Percentiles rank a stretch among this genome's conserved stretches.
These are phyloP conservation scores for Eucommia ulmoides DNA, from an alignment of 257 asterid species.

Conservation along the genomic window DNA sequence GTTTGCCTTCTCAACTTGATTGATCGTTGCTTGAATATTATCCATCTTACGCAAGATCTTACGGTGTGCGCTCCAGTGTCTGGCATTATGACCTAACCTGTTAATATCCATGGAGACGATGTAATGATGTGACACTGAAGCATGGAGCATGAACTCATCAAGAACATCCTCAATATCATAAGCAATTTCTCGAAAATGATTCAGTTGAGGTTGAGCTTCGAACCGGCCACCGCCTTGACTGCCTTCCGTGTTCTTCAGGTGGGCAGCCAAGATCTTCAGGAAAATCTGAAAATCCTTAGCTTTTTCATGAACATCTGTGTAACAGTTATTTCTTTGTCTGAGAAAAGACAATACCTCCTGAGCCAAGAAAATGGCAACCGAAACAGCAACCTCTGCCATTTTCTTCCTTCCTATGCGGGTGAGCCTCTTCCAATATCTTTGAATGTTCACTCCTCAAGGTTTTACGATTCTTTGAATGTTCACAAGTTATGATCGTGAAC, in stretches of 20 bases:
- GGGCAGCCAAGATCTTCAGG: conserved; percentile 7
- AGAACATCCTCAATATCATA: conserved; percentile 19
- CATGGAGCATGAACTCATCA: conserved; percentile 16
- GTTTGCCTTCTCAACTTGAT: neutral
- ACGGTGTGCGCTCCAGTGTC: conserved; percentile 7
- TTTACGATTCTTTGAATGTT: too few species aligned
- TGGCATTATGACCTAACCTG: conserved; percentile 1
- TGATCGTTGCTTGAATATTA: conserved; percentile 5
- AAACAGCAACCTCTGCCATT: conserved; percentile 28
- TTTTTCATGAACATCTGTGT: neutral
- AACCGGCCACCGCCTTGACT: neutral
- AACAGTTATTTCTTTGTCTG: neutral
- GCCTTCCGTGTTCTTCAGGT: conserved; percentile 8
- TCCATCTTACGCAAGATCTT: conserved; percentile 4
- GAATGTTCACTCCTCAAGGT: too few species aligned
- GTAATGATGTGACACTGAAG: conserved; percentile 12
- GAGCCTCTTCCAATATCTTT: too few species aligned
- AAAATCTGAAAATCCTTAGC: conserved; percentile 4
- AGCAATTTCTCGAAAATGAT: conserved; percentile 6
- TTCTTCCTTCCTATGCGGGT: too few species aligned
- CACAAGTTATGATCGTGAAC: too few species aligned
- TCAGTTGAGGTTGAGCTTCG: conserved; percentile 1
- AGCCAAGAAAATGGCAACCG: conserved; percentile 4
- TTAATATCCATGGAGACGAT: neutral
- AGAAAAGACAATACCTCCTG: neutral